Conservation (phyloP, 1,284 basidiomycete genomes). For the Trichosporon coremiiforme region DNA sequence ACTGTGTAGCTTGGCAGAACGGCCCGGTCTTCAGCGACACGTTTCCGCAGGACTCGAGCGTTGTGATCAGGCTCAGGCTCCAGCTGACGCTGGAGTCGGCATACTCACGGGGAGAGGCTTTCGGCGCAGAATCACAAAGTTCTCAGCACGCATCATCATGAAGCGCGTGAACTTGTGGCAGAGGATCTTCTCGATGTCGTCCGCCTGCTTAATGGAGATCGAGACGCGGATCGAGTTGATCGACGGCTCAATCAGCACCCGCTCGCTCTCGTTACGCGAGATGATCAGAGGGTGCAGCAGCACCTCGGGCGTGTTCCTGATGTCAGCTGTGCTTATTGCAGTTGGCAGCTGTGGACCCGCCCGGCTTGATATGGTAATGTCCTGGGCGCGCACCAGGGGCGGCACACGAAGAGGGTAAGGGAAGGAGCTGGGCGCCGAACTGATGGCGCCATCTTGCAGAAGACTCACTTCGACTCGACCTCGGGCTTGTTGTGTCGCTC, state of each 20-base stretch:
- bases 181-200: constrained; percentile 96
- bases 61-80: no score
- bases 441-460: no score
- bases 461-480: constrained; percentile 75
- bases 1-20: no score
- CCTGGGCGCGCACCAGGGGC: no score
- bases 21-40: no score
- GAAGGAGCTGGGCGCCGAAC: no score
- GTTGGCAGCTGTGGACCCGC: no score
- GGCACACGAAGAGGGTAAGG: no score
- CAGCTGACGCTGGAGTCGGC: background rate
- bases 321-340: no score
- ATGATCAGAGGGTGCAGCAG: constrained; percentile 89
- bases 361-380: no score
- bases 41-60: no score
- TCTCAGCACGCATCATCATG: constrained; percentile 98
- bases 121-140: constrained; percentile 91
- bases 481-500: constrained; percentile 97
- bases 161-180: constrained; percentile 98
- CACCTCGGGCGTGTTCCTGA: constrained; percentile 86
- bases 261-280: constrained; percentile 94
- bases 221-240: constrained; percentile 95
- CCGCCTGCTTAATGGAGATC: constrained; percentile 98
- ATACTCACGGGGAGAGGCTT: constrained; percentile 82
- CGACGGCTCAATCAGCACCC: constrained; percentile 92